These are phyloP conservation scores for Oryza longistaminata DNA, from an alignment of 176 grass and related monocot genomes.

Conservation along the genomic window DNA sequence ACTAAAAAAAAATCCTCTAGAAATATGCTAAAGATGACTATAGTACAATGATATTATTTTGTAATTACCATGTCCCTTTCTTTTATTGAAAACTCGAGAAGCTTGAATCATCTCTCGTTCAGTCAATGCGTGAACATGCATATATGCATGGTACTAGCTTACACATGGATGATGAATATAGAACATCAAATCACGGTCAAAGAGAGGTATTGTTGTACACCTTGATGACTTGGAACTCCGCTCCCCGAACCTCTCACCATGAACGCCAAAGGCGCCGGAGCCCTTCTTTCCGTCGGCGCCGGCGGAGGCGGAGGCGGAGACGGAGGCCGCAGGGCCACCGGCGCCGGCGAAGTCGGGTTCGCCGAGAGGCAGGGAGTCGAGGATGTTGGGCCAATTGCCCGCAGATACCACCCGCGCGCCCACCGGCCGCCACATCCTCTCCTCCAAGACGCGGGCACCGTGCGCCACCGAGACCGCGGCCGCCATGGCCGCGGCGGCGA, in stretches of 20 bases:
- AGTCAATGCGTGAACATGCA: too few species aligned
- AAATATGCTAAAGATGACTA: too few species aligned
- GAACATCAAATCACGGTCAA: neutral
- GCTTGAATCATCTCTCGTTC: neutral
- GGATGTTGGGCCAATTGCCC: neutral
- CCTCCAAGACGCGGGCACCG: neutral
- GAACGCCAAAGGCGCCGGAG: neutral
- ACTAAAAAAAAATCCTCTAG: too few species aligned
- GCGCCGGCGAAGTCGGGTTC: neutral
- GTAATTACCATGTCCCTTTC: too few species aligned
- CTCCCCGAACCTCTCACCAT: neutral
- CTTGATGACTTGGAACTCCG: neutral
- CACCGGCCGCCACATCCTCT: neutral
- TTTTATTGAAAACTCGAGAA: neutral
- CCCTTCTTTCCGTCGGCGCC: neutral
- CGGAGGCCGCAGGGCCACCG: neutral
- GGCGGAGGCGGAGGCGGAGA: neutral
- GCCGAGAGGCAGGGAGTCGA: neutral
- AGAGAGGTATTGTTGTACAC: slow-evolving; percentile 16
- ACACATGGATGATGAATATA: too few species aligned
- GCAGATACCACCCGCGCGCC: too few species aligned
- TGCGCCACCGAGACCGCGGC: neutral
- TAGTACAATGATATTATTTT: too few species aligned
- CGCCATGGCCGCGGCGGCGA: neutral
- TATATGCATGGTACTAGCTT: too few species aligned